These are phyloP conservation scores for Pneumocystis wakefieldiae DNA, from an alignment of 1,139 yeast genomes.

Conservation along the genomic window DNA sequence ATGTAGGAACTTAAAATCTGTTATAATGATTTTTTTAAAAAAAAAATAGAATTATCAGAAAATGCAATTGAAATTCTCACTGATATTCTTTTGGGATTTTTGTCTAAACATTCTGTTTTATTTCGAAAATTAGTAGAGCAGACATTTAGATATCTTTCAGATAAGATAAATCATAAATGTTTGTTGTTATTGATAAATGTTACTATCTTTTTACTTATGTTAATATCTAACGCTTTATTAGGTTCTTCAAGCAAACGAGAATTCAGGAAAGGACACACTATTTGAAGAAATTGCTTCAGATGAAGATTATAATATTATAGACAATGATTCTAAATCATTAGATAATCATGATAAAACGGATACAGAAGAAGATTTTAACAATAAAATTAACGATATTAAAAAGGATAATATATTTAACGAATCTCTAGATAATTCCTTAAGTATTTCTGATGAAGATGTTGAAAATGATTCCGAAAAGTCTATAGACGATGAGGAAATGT, in stretches of 20 bases:
- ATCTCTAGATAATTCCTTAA: conserved; percentile 12
- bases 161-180: conserved; percentile 54
- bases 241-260: conserved; percentile 60
- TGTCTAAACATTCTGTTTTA: conserved; percentile 56
- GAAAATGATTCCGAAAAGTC: conserved; percentile 40
- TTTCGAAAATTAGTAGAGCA: conserved; percentile 56
- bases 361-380: conserved; percentile 7
- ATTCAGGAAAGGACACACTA: conserved; percentile 55
- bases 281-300: conserved; percentile 28
- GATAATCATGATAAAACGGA: conserved; percentile 5
- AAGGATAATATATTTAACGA: conserved; percentile 27
- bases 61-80: conserved; percentile 33
- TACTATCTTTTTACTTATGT: conserved; percentile 33
- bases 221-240: conserved; percentile 43
- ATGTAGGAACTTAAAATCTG: conserved; percentile 17
- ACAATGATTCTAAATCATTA: conserved; percentile 16
- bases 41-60: conserved; percentile 19
- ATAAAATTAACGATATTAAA: conserved; percentile 21
- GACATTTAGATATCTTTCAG: conserved; percentile 44
- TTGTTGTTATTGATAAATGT: conserved; percentile 28
- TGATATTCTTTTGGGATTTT: conserved; percentile 62
- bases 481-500: conserved; percentile 95
- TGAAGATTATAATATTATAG: conserved; percentile 20
- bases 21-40: conserved; percentile 22
- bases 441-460: neutral